Base-by-base conservation (phyloP, 1,139 yeast species). In the Kodamaea plutei region DNA sequence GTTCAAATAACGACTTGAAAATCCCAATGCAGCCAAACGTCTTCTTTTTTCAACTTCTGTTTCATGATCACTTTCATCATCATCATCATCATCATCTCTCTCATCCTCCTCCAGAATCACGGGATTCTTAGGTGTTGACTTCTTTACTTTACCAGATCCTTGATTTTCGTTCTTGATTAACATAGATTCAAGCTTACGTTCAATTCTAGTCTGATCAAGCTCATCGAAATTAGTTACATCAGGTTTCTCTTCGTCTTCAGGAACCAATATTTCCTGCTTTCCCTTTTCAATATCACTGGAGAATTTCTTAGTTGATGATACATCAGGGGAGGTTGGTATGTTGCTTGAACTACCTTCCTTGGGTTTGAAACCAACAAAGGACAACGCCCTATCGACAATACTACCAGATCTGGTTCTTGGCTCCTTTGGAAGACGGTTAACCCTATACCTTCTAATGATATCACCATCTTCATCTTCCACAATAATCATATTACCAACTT, bases 391-490 rank as follows among this genome's bases (percentile, higher is more conserved):
- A 20, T 52, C 60, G 19, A 66, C 58, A 25, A 65, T 51, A 11
- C 70, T 54, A 2, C 52, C 48, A 1, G 69, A 57, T 35, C 72
- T 54, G 1, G 44, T 33, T 26, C 64, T 43, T 9, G 22, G 21
- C 31, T 33, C 16, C 12, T 37, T 41, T 2, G 45, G 48, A 40
- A 77, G 84, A 11, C 73, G 69, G 44, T 80, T 83, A 33, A 87
- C 79, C 45, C 65, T 74, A 58, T 88, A 91, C 36, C 95, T 70
- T 48, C 95, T 76, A 27, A 91, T 66, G 36, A 91, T 77, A 45
- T 91, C 97, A 43, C 98, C 98, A 21, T 88, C 95, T 28, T 76
- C 87, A 50, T 88, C 84, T 55, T 91, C 98, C 40, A 91, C 81
- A 38, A 88, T 70, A 35, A 91, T 75, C 40, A 79, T 68, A 49